Base-by-base conservation (phyloP, 768 basidiomycete genomes). In the Lactarius sp. region DNA sequence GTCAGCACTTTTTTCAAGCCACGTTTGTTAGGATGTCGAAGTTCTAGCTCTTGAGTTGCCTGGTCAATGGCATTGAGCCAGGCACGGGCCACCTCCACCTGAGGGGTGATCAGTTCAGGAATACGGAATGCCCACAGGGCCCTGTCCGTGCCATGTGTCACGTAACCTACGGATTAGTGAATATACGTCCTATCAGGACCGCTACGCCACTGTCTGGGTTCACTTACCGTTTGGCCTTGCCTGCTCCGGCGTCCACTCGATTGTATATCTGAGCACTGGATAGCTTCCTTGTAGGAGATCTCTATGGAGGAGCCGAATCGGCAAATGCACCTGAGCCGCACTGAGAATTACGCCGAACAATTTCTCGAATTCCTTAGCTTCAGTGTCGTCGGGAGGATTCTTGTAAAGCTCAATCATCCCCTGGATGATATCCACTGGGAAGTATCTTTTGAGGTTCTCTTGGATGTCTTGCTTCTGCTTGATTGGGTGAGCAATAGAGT, bases 131-230 rank as follows among this genome's bases (percentile, higher is more conserved):
- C 79, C 84, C 88, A 91, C 16, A 90, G 56, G 33, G 75, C 63
- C 6, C 85, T 77, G 68, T 92, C 90, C 8, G 82, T 81, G 6
- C 76, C 87, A 68, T 92, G 90, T 0, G 87, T 89, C 6, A 90
- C 85, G 59, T 84, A 83, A 1, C 86, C 87, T 89, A 57, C 27
- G 13, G 13, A 20, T 37, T 42, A 18, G 16, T 44, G 18, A 18
- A n/a, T 41, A 37, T 22, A 22, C 36, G 36, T 7, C 36, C 36
- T 37, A 37, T 37, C 36, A 37, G 36, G 36, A 37, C 8, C 9
- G 18, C 6, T n/a, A 2, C 6, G 13, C 33, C 14, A 37, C n/a
- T 5, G 34, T n/a, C 16, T 46, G 18, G 9, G 27, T 8, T 33
- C 33, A 59, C 77, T 67, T 69, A 84, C 88, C 87, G 69, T 79